These are phyloP conservation scores for Suillus variegatus DNA, from an alignment of 768 basidiomycete genomes.

Conservation along the genomic window DNA sequence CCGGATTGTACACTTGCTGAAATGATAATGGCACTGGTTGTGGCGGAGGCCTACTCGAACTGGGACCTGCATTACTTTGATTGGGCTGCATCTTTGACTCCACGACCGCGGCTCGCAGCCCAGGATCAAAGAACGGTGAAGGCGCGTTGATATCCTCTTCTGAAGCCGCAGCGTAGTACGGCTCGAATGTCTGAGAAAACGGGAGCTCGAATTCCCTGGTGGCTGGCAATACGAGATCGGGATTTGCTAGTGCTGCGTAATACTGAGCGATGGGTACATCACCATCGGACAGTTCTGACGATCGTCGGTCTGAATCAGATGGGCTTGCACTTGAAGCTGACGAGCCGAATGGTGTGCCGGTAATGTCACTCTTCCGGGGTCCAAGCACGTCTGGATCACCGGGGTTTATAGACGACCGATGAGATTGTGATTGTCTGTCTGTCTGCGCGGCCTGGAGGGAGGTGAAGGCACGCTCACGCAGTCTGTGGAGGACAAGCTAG, in stretches of 20 bases:
- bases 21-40: conserved; percentile 3
- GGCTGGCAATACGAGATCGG: conserved; percentile 9
- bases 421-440: conserved; percentile 7
- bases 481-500: conserved; percentile 40
- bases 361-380: conserved; percentile 38
- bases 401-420: conserved; percentile 2
- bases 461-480: conserved; percentile 36
- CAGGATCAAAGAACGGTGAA: conserved; percentile 8
- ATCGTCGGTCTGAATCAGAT: conserved; percentile 5
- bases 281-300: neutral
- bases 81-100: neutral
- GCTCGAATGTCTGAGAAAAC: neutral
- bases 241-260: conserved; percentile 5
- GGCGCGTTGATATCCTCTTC: conserved; percentile 2
- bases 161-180: neutral
- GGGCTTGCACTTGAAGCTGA: conserved; percentile 21
- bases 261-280: conserved; percentile 8
- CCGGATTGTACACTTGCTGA: conserved; percentile 4
- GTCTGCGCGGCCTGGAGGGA: conserved; percentile 31
- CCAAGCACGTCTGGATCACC: conserved; percentile 36
- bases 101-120: neutral
- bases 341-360: conserved; percentile 31
- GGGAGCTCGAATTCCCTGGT: conserved; percentile 11
- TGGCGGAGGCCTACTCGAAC: conserved; percentile 6
- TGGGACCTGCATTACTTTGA: neutral